phyloP scores from a whole-genome alignment of 768 basidiomycete species.

The Mycena amicta region DNA sequence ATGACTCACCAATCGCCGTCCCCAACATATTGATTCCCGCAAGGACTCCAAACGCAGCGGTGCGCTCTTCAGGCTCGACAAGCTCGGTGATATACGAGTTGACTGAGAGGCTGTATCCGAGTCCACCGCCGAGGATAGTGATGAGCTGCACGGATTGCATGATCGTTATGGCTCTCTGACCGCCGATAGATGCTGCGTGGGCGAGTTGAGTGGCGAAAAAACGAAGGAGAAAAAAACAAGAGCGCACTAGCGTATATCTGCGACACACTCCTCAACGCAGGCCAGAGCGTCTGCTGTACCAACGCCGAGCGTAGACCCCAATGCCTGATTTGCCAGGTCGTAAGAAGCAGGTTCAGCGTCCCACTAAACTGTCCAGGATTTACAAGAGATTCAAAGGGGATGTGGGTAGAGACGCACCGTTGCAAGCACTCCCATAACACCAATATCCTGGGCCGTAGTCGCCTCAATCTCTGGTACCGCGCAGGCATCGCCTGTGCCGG shows the following conservation, averaged over 20 bases:
- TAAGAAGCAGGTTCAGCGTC: constrained; percentile 13
- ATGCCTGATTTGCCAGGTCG: constrained; percentile 17
- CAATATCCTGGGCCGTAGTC: constrained; percentile 12
- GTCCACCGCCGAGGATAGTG: constrained; percentile 17
- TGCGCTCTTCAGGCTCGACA: constrained; percentile 12
- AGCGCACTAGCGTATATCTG: constrained; percentile 20
- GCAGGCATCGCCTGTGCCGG: constrained; percentile 16
- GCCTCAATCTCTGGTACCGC: constrained; percentile 11
- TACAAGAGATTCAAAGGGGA: neutral
- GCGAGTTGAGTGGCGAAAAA: neutral
- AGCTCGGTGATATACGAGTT: constrained; percentile 21
- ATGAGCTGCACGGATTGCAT: constrained; percentile 17
- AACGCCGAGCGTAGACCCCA: constrained; percentile 18
- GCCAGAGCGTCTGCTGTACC: constrained; percentile 20
- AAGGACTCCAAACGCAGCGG: constrained; percentile 20
- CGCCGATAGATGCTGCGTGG: constrained; percentile 5
- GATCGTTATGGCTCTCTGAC: constrained; percentile 14
- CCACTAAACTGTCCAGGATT: constrained; percentile 9
- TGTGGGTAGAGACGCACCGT: constrained; percentile 2
- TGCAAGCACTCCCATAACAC: constrained; percentile 8
- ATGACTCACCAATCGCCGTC: constrained; percentile 10
- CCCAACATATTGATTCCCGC: constrained; percentile 17
- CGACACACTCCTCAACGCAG: constrained; percentile 13
- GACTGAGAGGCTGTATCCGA: constrained; percentile 9
- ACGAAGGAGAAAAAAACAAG: neutral